Evolutionary conservation across 176 grass and related monocot species (phyloP).

Genomic region (Juncus effusus): DNA sequence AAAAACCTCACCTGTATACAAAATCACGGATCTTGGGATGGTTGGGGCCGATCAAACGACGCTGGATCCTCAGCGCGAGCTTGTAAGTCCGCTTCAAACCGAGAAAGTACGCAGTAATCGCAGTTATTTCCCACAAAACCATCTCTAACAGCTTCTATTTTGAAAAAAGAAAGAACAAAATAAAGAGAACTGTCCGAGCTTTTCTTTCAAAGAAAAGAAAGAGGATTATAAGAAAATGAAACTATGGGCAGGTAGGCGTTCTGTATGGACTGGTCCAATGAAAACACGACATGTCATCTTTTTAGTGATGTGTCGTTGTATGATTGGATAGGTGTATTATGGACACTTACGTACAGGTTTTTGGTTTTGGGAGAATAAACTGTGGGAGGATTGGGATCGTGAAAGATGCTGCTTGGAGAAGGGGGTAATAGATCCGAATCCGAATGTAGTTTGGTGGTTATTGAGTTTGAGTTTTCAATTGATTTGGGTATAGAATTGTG

Average conservation of each 20-base stretch:
- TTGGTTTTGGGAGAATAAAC: too few species aligned
- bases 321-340: too few species aligned
- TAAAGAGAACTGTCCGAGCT: not conserved
- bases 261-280: too few species aligned
- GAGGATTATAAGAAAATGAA: not conserved
- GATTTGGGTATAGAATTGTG: not conserved
- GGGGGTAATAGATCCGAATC: slow-evolving; percentile 10
- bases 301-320: too few species aligned
- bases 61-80: slow-evolving; percentile 77
- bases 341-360: too few species aligned
- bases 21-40: slow-evolving; percentile 64
- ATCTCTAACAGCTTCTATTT: slow-evolving; percentile 29
- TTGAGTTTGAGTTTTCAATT: too few species aligned
- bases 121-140: slow-evolving; percentile 96
- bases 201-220: not conserved
- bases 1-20: slow-evolving; percentile 42
- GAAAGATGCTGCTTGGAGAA: slow-evolving; percentile 20
- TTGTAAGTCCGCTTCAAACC: slow-evolving; percentile 73
- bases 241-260: not conserved
- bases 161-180: not conserved
- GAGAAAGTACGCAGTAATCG: slow-evolving; percentile 92
- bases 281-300: too few species aligned
- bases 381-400: not conserved
- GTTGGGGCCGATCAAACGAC: slow-evolving; percentile 67
- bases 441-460: not conserved